These are phyloP conservation scores for Acanthamoeba divionensis DNA, from an alignment of 208 protist genomes.

Conservation along the genomic window DNA sequence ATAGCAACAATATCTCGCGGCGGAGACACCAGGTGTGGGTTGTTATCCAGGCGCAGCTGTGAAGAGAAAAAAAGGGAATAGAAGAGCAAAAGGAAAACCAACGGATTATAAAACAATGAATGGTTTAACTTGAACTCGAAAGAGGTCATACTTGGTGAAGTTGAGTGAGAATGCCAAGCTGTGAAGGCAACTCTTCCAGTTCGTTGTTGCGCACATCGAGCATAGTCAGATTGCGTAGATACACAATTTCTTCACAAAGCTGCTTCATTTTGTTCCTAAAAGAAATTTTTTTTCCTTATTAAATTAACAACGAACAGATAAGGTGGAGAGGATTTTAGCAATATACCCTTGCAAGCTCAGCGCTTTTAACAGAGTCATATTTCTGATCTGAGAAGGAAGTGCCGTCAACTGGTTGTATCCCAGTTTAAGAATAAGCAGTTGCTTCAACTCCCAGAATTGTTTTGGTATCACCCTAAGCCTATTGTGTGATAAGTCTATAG, in stretches of 20 bases:
- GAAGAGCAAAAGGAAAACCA: background rate
- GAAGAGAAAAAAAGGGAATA: background rate
- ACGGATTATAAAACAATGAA: background rate
- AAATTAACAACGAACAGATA: background rate
- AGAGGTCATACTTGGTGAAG: background rate
- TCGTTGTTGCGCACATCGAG: conserved; percentile 12
- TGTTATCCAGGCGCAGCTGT: background rate
- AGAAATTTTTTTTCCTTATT: background rate
- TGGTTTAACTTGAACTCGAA: background rate
- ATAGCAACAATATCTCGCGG: conserved; percentile 11
- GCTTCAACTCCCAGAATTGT: too few relatives aligned
- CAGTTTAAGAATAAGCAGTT: conserved; percentile 32
- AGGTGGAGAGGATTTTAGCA: background rate
- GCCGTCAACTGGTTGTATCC: background rate
- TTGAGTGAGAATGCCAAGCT: background rate
- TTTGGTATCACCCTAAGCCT: background rate
- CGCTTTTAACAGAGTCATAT: background rate
- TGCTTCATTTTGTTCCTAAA: conserved; percentile 5
- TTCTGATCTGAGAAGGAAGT: background rate
- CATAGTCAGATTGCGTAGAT: background rate
- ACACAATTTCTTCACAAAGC: background rate
- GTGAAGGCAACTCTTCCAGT: background rate
- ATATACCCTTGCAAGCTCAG: background rate
- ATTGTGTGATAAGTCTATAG: background rate
- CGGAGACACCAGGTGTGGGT: background rate